Evolutionary conservation across 768 basidiomycete genomes (phyloP).

Genomic region (Clitopilus hobsonii): DNA sequence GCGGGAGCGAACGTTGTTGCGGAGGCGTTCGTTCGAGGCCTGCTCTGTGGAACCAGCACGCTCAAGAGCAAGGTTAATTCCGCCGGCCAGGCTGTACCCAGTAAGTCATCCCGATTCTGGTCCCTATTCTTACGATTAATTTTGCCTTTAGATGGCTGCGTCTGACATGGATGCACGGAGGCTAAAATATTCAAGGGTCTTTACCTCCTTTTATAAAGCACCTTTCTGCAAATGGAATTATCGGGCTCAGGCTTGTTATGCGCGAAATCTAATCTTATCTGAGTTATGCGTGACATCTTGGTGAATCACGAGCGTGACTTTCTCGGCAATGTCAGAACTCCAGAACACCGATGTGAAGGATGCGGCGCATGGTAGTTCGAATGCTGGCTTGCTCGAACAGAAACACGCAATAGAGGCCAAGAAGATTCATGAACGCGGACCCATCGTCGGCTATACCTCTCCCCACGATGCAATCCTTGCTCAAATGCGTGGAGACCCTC

Average conservation of each 20-base stretch:
- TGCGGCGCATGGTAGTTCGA: not conserved
- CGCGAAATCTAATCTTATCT: not conserved
- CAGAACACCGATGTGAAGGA: not conserved
- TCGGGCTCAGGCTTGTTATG: not conserved
- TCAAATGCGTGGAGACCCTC: conserved; percentile 36
- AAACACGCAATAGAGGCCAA: not conserved
- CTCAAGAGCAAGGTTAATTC: conserved; percentile 21
- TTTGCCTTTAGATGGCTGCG: conserved; percentile 4
- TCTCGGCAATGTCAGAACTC: not conserved
- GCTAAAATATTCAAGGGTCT: no score
- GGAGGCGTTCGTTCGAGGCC: conserved; percentile 26
- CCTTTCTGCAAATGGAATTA: not conserved
- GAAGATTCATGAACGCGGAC: not conserved
- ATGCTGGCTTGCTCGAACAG: not conserved
- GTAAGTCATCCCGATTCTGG: not conserved
- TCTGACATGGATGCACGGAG: no score
- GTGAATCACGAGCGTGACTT: not conserved
- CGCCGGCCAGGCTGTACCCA: conserved; percentile 8
- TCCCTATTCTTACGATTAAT: not conserved
- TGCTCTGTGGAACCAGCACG: conserved; percentile 23
- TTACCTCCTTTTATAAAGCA: not conserved
- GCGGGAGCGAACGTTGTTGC: conserved; percentile 30
- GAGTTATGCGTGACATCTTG: conserved; percentile 1
- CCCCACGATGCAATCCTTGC: conserved; percentile 65
- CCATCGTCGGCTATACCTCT: conserved; percentile 29